Base-by-base conservation (phyloP, 2,329 filamentous ascomycete genomes). In the Xylaria sp. region DNA sequence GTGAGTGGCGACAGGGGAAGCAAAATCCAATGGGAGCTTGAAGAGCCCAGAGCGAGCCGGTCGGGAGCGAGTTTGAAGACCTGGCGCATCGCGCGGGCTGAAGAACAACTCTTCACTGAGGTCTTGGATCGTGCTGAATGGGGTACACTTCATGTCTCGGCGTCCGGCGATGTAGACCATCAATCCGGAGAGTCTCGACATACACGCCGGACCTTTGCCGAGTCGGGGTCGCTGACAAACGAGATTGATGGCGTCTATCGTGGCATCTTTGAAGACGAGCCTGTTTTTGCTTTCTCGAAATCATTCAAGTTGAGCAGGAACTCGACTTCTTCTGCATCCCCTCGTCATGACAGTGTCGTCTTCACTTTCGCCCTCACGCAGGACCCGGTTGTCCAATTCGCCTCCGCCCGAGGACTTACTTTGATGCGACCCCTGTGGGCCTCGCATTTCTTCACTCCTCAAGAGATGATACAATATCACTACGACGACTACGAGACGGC, bases 291-390 rank as follows among this genome's bases (percentile, higher is more conserved):
- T 0, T 96, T 94, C 78, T 85, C 89, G 15, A 91, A 91, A 74
- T 84, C 85, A 5, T 91, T 92, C 79, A 82, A 82, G 18, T 80
- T 90, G 18, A 67, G 75, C 5, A 80, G 81, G 60, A 74, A 75
- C 23, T 75, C 78, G 9, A 78, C 78, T 39, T 69, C 73, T 9
- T 76, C 75, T 55, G 74, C 74, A 34, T 75, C 70, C 58, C 70
- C 68, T 7, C 75, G 78, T 7, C 79, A 78, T n/a, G 85, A 87
- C 51, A 91, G 86, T 67, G 86, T 91, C 6, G 84, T 91, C 1
- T 96, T 96, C 78, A 94, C 92, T 0, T 87, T 96, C 73, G 89
- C 91, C 2, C 88, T 94, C 69, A 88, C 92, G 34, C 93, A 96
- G 74, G 88, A 94, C 73, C 91, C 92, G 0, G 91, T 95, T 20